These are phyloP conservation scores for Aschersonia sp. DNA, from an alignment of 2,329 filamentous ascomycete species.

Conservation along the genomic window DNA sequence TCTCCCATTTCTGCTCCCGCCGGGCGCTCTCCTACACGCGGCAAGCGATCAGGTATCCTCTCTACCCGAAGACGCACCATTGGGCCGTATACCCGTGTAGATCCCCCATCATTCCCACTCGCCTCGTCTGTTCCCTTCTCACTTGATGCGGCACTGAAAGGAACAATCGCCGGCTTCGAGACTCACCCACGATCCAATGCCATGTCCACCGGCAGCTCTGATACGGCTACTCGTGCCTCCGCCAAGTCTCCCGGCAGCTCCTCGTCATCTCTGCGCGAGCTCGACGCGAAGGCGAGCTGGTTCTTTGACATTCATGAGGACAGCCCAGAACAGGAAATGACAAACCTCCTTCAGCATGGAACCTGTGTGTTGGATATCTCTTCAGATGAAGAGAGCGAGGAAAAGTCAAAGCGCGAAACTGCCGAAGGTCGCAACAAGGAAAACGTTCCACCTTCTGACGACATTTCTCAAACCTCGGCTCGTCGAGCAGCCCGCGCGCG, in stretches of 20 bases:
- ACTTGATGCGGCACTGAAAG: slow-evolving; percentile 68
- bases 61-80: slow-evolving; percentile 51
- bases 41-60: slow-evolving; percentile 54
- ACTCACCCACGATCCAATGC: slow-evolving; percentile 22
- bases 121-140: slow-evolving; percentile 57
- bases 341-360: slow-evolving; percentile 83
- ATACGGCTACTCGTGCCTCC: no score
- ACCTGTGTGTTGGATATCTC: slow-evolving; percentile 78
- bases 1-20: slow-evolving; percentile 52
- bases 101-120: slow-evolving; percentile 48
- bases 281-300: slow-evolving; percentile 52
- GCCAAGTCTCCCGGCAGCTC: slow-evolving; percentile 13
- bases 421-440: slow-evolving; percentile 68
- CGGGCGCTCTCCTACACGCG: slow-evolving; percentile 63
- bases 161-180: slow-evolving; percentile 51
- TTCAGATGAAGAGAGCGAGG: slow-evolving; percentile 65
- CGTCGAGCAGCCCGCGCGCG: slow-evolving; percentile 13
- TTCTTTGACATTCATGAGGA: slow-evolving; percentile 94
- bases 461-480: slow-evolving; percentile 42
- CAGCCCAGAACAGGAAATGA: slow-evolving; percentile 76
- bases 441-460: slow-evolving; percentile 67
- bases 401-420: slow-evolving; percentile 33
- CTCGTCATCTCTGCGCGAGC: slow-evolving; percentile 19
- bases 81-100: slow-evolving; percentile 52
- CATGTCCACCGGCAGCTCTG: slow-evolving; percentile 12